Conservation (phyloP, 2,329 filamentous ascomycete genomes). For the Alternaria solani region DNA sequence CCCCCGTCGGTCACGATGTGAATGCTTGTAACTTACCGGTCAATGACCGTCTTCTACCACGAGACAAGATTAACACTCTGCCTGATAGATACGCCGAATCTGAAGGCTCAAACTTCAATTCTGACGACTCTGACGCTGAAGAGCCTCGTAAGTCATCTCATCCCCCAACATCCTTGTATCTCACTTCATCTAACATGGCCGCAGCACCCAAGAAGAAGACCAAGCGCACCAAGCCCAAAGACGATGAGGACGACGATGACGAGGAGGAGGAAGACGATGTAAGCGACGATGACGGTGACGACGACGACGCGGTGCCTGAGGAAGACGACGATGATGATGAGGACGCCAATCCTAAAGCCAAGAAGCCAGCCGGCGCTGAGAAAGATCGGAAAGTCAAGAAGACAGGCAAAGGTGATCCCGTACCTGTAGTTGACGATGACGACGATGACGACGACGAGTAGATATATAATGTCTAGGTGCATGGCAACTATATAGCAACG, state of each 20-base stretch:
- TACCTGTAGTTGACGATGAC: slow-evolving; percentile 44
- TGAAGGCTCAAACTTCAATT: slow-evolving; percentile 49
- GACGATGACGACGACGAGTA: slow-evolving; percentile 41
- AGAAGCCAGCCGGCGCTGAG: slow-evolving; percentile 48
- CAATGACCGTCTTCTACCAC: background rate
- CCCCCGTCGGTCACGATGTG: background rate
- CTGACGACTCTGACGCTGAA: slow-evolving; percentile 47
- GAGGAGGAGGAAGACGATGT: slow-evolving; percentile 40
- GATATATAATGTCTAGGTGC: background rate
- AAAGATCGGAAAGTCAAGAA: slow-evolving; percentile 46
- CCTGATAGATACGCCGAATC: slow-evolving; percentile 48
- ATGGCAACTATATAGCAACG: background rate
- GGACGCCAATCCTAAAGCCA: slow-evolving; percentile 45
- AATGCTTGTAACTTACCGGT: background rate
- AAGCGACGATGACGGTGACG: slow-evolving; percentile 11
- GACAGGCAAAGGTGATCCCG: slow-evolving; percentile 37
- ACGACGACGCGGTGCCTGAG: slow-evolving; percentile 19
- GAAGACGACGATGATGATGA: slow-evolving; percentile 45
- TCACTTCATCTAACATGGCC: slow-evolving; percentile 1
- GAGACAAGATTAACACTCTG: slow-evolving; percentile 27
- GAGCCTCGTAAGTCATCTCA: slow-evolving; percentile 43
- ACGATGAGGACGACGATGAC: slow-evolving; percentile 41
- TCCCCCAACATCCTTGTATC: background rate
- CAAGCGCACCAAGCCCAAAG: slow-evolving; percentile 41
- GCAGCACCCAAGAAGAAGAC: slow-evolving; percentile 49